A percentile compares a stretch with the other conserved stretches of the same genome.
These are phyloP conservation scores for Cokeromyces recurvatus DNA, from an alignment of 371 early-diverging fungal genomes.

Conservation along the genomic window DNA sequence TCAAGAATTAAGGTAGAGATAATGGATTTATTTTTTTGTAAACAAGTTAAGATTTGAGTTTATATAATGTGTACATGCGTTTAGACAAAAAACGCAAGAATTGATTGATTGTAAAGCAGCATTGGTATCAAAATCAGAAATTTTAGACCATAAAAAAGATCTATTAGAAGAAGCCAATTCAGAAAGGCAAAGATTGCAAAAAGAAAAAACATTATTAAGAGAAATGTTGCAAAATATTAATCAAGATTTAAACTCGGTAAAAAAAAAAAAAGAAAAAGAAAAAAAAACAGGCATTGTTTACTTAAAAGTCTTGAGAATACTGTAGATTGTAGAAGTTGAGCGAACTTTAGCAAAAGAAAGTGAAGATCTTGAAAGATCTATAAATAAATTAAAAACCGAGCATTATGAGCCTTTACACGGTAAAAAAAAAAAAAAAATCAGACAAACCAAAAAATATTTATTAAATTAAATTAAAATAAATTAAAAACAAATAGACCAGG, in stretches of 20 bases:
- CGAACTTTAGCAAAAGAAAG: constrained; percentile 26
- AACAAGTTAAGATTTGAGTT: too few relatives aligned
- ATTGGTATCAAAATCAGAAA: constrained; percentile 29
- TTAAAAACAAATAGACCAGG: constrained; percentile 21
- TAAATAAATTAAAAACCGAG: constrained; percentile 18
- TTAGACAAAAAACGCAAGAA: constrained; percentile 29
- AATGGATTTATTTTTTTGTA: too few relatives aligned
- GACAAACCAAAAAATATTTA: too few relatives aligned
- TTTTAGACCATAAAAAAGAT: constrained; percentile 30
- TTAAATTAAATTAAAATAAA: too few relatives aligned
- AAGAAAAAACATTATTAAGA: constrained; percentile 31
- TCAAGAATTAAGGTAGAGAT: too few relatives aligned
- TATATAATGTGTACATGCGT: too few relatives aligned
- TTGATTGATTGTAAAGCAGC: constrained; percentile 35
- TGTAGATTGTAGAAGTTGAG: constrained; percentile 29
- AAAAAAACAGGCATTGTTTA: too few relatives aligned
- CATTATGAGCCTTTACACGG: constrained; percentile 47
- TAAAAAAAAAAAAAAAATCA: too few relatives aligned
- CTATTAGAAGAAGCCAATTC: constrained; percentile 33
- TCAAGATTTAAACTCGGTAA: constrained; percentile 38
- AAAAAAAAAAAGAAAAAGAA: background rate
- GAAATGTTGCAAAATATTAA: constrained; percentile 43
- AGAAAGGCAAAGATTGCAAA: constrained; percentile 32
- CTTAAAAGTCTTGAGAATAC: too few relatives aligned
- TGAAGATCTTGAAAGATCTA: constrained; percentile 27